Conservation (phyloP, 1,139 yeast genomes). For the Yamadazyma sp. region DNA sequence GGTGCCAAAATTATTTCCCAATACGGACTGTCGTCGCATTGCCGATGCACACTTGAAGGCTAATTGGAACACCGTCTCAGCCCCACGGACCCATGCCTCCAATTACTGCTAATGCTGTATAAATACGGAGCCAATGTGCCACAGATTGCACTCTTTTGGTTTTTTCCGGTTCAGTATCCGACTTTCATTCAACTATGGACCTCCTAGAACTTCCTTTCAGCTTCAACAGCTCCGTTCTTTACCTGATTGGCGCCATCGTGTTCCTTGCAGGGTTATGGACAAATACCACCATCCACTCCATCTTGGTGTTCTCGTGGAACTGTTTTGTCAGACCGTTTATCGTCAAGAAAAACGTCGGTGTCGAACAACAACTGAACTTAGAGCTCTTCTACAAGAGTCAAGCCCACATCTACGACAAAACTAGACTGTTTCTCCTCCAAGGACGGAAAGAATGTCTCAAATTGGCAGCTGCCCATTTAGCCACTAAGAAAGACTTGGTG, state of each 20-base stretch:
- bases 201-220: constrained; percentile 8
- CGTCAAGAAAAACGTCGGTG: constrained; percentile 23
- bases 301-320: constrained; percentile 42
- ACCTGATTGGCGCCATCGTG: constrained; percentile 11
- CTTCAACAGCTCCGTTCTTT: constrained; percentile 9
- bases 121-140: too few species aligned
- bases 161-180: too few species aligned
- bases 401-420: constrained; percentile 71
- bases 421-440: constrained; percentile 62
- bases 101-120: too few species aligned
- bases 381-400: constrained; percentile 75
- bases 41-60: neutral
- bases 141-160: too few species aligned
- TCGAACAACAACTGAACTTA: constrained; percentile 58
- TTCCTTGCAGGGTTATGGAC: constrained; percentile 17
- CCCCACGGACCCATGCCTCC: neutral
- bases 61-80: neutral
- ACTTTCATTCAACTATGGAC: constrained; percentile 9
- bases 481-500: constrained; percentile 46
- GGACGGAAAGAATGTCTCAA: constrained; percentile 70
- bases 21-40: neutral
- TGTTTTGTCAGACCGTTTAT: constrained; percentile 74
- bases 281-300: constrained; percentile 29
- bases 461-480: constrained; percentile 58
- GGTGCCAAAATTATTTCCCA: constrained; percentile 2